phyloP scores from a whole-genome alignment of 768 basidiomycete species.

The Serendipita sp. region DNA sequence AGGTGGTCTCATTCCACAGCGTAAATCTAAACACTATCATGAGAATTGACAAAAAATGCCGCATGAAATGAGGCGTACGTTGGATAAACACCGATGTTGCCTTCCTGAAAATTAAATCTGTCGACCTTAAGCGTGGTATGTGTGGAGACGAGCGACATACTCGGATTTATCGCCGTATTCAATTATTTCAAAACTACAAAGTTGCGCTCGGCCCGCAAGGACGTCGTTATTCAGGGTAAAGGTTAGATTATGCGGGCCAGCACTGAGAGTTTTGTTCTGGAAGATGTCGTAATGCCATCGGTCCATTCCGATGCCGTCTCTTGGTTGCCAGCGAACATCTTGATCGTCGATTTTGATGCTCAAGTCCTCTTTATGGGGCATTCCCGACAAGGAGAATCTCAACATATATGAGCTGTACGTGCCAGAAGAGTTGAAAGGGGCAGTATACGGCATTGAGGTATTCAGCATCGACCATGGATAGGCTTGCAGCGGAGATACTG shows the following conservation, averaged over 20 bases:
- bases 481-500: constrained; percentile 55
- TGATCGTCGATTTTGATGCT: constrained; percentile 43
- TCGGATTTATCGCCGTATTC: constrained; percentile 52
- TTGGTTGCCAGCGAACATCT: constrained; percentile 44
- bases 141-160: constrained; percentile 23
- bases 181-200: constrained; percentile 61
- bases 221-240: constrained; percentile 38
- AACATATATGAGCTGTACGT: constrained; percentile 42
- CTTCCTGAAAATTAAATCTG: constrained; percentile 45
- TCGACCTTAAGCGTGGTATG: background rate
- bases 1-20: constrained; percentile 44
- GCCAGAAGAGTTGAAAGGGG: constrained; percentile 48
- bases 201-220: constrained; percentile 41
- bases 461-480: constrained; percentile 68
- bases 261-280: constrained; percentile 24
- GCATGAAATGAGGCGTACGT: constrained; percentile 34
- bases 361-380: constrained; percentile 39
- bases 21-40: constrained; percentile 33
- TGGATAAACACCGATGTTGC: constrained; percentile 52
- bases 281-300: constrained; percentile 62
- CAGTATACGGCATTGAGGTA: constrained; percentile 39
- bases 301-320: constrained; percentile 42
- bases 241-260: constrained; percentile 40
- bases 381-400: constrained; percentile 57
- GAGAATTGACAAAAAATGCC: background rate